Conservation (phyloP, 2,329 filamentous ascomycete species). For the Zasmidium angulare region DNA sequence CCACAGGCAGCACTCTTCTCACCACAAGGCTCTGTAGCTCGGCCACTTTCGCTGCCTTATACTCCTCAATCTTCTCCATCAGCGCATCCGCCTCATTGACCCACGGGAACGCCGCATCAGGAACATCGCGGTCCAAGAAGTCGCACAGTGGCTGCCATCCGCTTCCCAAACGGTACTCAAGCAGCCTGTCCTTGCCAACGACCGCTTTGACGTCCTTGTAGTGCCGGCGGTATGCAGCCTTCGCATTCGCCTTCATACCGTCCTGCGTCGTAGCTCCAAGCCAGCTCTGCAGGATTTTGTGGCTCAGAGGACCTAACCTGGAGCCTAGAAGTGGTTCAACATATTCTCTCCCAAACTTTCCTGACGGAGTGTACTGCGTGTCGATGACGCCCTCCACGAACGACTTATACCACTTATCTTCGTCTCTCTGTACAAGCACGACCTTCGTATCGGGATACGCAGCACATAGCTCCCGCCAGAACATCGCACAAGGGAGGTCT, state of each 20-base stretch:
- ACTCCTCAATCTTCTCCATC: neutral
- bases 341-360: neutral
- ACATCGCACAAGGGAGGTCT: neutral
- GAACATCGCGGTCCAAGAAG: constrained; percentile 10
- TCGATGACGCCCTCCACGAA: neutral
- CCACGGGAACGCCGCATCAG: constrained; percentile 6
- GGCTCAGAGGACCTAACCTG: neutral
- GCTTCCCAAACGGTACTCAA: constrained; percentile 9
- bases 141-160: constrained; percentile 15
- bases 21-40: neutral
- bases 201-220: constrained; percentile 7
- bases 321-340: neutral
- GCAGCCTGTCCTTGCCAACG: constrained; percentile 6
- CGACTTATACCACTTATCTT: constrained; percentile 23
- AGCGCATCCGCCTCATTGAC: constrained; percentile 7
- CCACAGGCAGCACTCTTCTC: neutral
- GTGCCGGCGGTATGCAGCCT: constrained; percentile 9
- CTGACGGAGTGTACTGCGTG: neutral
- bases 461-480: constrained; percentile 23
- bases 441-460: constrained; percentile 29
- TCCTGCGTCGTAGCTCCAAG: neutral
- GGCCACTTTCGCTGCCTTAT: neutral
- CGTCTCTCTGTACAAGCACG: constrained; percentile 23
- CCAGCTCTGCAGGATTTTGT: neutral
- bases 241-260: constrained; percentile 4